Base-by-base conservation (phyloP, 1,284 basidiomycete species). In the Wolfiporia cocos region DNA sequence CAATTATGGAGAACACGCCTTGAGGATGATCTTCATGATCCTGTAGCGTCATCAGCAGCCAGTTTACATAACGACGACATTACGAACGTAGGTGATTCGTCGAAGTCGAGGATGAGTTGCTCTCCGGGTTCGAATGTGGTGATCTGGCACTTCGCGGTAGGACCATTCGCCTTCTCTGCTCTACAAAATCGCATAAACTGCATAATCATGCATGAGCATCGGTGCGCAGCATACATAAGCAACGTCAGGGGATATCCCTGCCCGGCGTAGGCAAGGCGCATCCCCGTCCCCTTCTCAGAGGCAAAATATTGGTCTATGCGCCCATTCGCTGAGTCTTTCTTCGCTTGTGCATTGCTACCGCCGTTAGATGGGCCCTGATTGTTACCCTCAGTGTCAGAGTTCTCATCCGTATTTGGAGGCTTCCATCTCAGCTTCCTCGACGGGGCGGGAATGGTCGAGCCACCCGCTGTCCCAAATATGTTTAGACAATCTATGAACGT, bases 401-500 rank as follows among this genome's bases (percentile, higher is more conserved):
- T 71, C 20, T 76, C 76, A 1, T 67, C 74, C n/a, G 66, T 65
- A n/a, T n/a, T n/a, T n/a, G n/a, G n/a, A n/a, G n/a, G n/a, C 37
- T 63, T 65, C 29, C 37, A 34, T 28, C 39, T 34, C 26, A 45
- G 44, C 26, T 42, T 17, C 41, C 51, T 52, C 44, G 70, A 68
- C 70, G 74, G 78, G 43, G 65, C 69, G 34, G 61, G 49, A 6
- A 63, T 65, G 20, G 61, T 48, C 26, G 57, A 53, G 10, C 63
- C 49, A 39, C 67, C 67, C 2, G 87, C 88, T 5, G 90, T 89
- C 10, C 93, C 92, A 55, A 94, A 96, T 43, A 96, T 83, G 59
- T 94, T 92, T 32, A 97, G 72, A 54, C 90, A 93, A 54, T 94
- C 91, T 43, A 95, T 75, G 42, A 95, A 66, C 1, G 83, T 84